phyloP scores from a whole-genome alignment of 345 rosid species.

The Pistacia integerrima region DNA sequence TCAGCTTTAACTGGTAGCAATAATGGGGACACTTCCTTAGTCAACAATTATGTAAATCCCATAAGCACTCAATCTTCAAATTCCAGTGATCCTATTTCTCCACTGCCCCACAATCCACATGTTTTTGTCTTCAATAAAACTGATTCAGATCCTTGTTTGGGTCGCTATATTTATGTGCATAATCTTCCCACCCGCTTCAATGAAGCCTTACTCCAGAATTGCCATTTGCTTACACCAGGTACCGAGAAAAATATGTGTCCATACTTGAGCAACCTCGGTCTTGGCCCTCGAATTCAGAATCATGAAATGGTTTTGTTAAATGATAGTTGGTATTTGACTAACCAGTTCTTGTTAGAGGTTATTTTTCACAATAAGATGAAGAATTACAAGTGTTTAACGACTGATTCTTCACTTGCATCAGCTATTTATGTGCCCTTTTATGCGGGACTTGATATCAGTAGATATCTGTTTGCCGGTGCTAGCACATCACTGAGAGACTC shows the following conservation, averaged over 20 bases:
- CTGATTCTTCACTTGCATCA: conserved; percentile 54
- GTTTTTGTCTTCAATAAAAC: conserved; percentile 6
- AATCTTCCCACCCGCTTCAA: conserved; percentile 62
- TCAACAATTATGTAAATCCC: conserved; percentile 16
- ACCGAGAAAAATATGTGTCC: conserved; percentile 63
- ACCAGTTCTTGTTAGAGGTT: conserved; percentile 61
- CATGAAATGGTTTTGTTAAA: conserved; percentile 33
- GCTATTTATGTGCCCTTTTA: conserved; percentile 61
- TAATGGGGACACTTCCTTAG: conserved; percentile 21
- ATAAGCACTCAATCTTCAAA: conserved; percentile 26
- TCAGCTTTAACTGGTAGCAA: conserved; percentile 39
- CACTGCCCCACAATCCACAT: conserved; percentile 27
- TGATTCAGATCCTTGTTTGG: conserved; percentile 47
- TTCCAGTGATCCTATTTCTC: conserved; percentile 25
- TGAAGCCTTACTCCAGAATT: conserved; percentile 45
- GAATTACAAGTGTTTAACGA: conserved; percentile 52
- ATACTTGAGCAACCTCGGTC: conserved; percentile 38
- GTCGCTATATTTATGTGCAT: conserved; percentile 59
- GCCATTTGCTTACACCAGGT: conserved; percentile 49
- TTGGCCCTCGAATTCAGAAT: neutral
- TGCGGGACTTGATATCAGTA: conserved; percentile 60
- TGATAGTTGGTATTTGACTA: neutral
- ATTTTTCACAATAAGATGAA: conserved; percentile 61
- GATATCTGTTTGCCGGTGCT: conserved; percentile 52
- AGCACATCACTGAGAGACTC: conserved; percentile 47